Conservation (phyloP, 202 grass and related monocot genomes). For the Saccharum hybrid region DNA sequence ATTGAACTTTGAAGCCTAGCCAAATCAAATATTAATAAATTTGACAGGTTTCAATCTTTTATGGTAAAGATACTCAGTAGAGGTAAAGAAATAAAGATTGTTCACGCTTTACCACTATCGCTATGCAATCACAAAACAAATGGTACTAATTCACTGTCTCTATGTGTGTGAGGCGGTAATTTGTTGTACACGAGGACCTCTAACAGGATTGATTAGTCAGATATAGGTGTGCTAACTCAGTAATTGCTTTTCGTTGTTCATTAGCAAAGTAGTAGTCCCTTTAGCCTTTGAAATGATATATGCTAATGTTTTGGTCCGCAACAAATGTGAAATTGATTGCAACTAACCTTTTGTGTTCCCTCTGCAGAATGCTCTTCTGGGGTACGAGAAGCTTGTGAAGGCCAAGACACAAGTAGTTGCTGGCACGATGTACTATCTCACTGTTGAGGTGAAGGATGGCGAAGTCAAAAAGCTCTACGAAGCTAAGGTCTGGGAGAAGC, state of each 20-base stretch:
- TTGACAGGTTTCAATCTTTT: neutral
- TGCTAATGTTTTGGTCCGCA: neutral
- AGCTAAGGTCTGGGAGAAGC: constrained; percentile 82
- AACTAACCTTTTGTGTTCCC: neutral
- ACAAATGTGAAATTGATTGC: neutral
- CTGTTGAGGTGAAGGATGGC: constrained; percentile 56
- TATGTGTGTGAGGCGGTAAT: neutral
- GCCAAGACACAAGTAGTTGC: constrained; percentile 67
- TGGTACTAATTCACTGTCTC: neutral
- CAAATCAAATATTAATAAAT: neutral
- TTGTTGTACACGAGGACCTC: neutral
- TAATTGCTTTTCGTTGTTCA: neutral
- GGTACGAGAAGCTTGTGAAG: constrained; percentile 63
- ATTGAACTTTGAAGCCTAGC: too few species aligned
- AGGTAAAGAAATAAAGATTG: neutral
- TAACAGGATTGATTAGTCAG: neutral
- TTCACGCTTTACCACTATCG: neutral
- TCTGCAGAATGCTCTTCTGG: constrained; percentile 41
- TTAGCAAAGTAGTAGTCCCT: neutral
- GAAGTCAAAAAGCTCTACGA: constrained; percentile 65
- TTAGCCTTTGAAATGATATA: neutral
- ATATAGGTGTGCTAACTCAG: neutral
- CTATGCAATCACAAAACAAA: neutral
- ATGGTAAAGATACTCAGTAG: neutral
- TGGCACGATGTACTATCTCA: constrained; percentile 65